Base-by-base conservation (phyloP, 1,284 basidiomycete species). In the Sanghuangporus baumii region DNA sequence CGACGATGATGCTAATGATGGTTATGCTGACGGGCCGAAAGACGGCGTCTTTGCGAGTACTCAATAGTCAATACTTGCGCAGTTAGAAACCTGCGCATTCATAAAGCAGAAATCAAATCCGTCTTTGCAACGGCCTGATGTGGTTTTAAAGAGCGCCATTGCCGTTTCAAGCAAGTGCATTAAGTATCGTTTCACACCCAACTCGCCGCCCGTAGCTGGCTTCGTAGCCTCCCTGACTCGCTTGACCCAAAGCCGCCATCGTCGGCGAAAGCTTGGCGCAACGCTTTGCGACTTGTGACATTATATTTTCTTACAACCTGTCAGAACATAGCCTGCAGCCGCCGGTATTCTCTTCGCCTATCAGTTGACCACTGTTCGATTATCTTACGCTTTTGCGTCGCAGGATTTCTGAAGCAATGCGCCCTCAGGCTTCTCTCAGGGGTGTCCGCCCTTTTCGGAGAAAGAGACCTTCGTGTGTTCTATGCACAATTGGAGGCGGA, bases 161-260 rank as follows among this genome's bases (percentile, higher is more conserved):
- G 38, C 52, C 52, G 7, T 34, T 18, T 54, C 31, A 37, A 37
- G 55, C 55, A 40, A 41, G 38, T 41, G 23, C 20, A 11, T 8
- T 23, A 56, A 46, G 8, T 38, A 41, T 12, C 36, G 37, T 16
- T 52, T 52, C 36, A 23, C n/a, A 20, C 54, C 7, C 38, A 20
- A 55, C 40, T 38, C 40, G 31, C 41, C 41, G 37, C 55, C 38
- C 41, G 40, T 38, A 23, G 18, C 3, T 18, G 18, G 18, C 41
- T 41, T 59, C 57, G 57, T 48, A 50, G 7, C 47, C 23, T 31
- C 57, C 57, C 57, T 59, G 47, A 34, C n/a, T 23, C 11, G 11
- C n/a, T 12, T 59, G 43, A 47, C 23, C 47, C 34, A 43, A 46
- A 3, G 14, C 57, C 57, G 57, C 11, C 48, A 26, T 59, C 47